These are phyloP conservation scores for Picochlorum sp. DNA, from an alignment of 139 green algal species.

Conservation along the genomic window DNA sequence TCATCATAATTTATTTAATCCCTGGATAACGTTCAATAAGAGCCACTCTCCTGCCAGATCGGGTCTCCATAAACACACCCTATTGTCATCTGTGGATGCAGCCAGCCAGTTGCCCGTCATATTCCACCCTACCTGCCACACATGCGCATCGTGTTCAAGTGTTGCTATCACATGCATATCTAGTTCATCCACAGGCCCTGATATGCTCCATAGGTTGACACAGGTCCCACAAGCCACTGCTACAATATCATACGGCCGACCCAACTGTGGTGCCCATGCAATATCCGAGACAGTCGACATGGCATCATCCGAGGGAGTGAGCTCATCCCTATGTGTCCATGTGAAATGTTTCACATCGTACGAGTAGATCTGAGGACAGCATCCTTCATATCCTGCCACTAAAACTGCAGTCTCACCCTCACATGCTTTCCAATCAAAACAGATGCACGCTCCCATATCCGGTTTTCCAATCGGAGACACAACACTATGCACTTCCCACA, in stretches of 20 bases:
- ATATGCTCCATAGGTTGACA: slow-evolving; percentile 19
- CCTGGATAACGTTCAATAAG: slow-evolving; percentile 13
- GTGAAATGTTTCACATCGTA: slow-evolving; percentile 15
- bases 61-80: slow-evolving; percentile 34
- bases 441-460: neutral
- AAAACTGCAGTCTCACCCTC: slow-evolving; percentile 14
- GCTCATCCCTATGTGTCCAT: slow-evolving; percentile 7
- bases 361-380: slow-evolving; percentile 13
- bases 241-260: slow-evolving; percentile 18
- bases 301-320: neutral
- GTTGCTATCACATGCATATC: slow-evolving; percentile 17
- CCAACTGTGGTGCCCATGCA: slow-evolving; percentile 24
- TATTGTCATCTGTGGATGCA: slow-evolving; percentile 16
- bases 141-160: slow-evolving; percentile 14
- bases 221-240: slow-evolving; percentile 13
- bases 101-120: slow-evolving; percentile 36
- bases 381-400: slow-evolving; percentile 8
- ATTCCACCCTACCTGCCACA: slow-evolving; percentile 33
- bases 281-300: slow-evolving; percentile 6
- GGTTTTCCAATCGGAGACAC: neutral
- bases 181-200: slow-evolving; percentile 12
- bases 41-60: slow-evolving; percentile 32
- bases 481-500: slow-evolving; percentile 27
- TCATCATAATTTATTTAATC: slow-evolving; percentile 1
- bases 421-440: slow-evolving; percentile 7